Evolutionary conservation across 208 protist species (phyloP), one percentile per base, ranked within the genome.

Genomic region (Trypanosoma vivax): DNA sequence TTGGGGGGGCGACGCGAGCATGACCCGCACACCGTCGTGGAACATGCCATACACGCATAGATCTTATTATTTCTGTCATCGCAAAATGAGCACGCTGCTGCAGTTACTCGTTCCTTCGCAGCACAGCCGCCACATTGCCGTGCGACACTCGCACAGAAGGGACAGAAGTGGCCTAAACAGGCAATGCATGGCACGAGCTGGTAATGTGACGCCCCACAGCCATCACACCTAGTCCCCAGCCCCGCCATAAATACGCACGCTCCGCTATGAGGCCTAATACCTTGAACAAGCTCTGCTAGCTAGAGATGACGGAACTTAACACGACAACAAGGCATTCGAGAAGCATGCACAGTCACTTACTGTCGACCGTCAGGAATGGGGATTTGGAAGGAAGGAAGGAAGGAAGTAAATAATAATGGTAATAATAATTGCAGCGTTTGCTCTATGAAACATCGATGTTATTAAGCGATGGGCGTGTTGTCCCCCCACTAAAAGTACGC

Each of bases 41-140:
- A 53, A 62, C 83, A 91, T 14, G 50, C 35, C 23, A 82, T 31
- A 53, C 83, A 91, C 42, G 52, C 51, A 18, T 59, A 51, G 18
- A 66, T 30, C 30, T 65, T 41, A 9, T 31, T 54, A 1, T 54
- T 45, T 23, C 16, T 40, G 16, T 40, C 33, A 10, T 29, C 38
- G 19, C 65, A 61, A n/a, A 37, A n/a, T 27, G 14, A 5, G 35
- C 52, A 70, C 27, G 49, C 16, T 16, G 11, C 24, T 3, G 40
- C 23, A 46, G 43, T 9, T 11, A 11, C 7, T 0, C 45, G n/a
- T 6, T 1, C 3, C 11, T 49, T 57, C 25, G 13, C 21, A 11
- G 25, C 34, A 35, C 59, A 65, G 2, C 39, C 14, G 5, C 39
- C 29, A 27, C 50, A 58, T 19, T 59, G 50, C 2, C 50, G 34